Evolutionary conservation across 2,329 filamentous ascomycete species (phyloP), one percentile per base, ranked within the genome.

Genomic region (Calonectria pauciramosa): DNA sequence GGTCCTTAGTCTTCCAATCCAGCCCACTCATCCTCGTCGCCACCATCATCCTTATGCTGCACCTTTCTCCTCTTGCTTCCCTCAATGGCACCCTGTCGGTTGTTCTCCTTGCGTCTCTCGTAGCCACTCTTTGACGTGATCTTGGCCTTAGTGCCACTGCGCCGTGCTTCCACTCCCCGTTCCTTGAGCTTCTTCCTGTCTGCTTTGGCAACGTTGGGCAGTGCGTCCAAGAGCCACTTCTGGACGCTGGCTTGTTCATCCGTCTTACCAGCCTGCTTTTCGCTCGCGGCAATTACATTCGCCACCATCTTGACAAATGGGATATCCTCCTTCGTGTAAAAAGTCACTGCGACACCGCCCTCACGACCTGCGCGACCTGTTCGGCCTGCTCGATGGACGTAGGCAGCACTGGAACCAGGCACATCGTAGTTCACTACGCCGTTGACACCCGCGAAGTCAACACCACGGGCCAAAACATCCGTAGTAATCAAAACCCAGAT

Each of bases 351-450:
- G 4, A 98, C 91, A 63, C 97, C 97, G 26, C 96, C 96, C 81
- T 94, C 92, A 30, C 96, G 91, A 0, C 97, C 97, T 0, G 96
- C 97, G 28, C 97, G 91, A 0, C 96, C 97, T 0, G 97, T 99
- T 60, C 97, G 91, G 0, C 97, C 97, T 0, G 97, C 96, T 14
- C 97, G 94, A 86, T 99, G 97, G 9, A 99, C 94, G 82, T 99
- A 99, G 1, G 92, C 93, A 0, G 96, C 96, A 7, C 94, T 94
- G 0, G 94, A 96, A n/a, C 93, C 95, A 0, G 97, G 97, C 11
- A 98, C 95, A 84, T 99, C 97, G 86, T 98, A 99, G 86, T 99
- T 99, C 67, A 99, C 94, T 0, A 99, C 96, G 59, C 96, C 96
- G 81, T 98, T 98, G 76, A 99, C 93, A 65, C 97, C 97, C 11